phyloP scores from a whole-genome alignment of 176 grass and related monocot species.

The Ananas comosus region DNA sequence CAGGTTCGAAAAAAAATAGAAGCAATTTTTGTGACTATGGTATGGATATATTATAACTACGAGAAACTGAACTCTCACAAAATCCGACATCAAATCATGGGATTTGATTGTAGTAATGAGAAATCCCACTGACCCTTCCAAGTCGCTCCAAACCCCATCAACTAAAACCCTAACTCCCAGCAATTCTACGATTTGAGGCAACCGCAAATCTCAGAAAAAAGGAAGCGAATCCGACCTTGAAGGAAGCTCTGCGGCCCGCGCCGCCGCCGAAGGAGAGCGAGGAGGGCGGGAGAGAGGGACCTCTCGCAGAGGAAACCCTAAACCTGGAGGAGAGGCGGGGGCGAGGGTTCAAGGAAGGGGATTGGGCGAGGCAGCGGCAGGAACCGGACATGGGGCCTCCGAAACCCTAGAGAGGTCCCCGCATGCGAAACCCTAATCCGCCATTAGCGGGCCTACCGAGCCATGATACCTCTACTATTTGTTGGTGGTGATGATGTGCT shows the following conservation, averaged over 20 bases:
- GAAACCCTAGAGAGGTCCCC: background rate
- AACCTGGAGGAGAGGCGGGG: conserved; percentile 1
- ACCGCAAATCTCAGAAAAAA: too few species aligned
- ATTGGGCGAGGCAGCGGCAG: conserved; percentile 5
- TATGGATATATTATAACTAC: too few species aligned
- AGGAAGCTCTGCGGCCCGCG: background rate
- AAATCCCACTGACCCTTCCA: too few species aligned
- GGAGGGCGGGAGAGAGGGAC: background rate
- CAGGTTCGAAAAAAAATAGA: too few species aligned
- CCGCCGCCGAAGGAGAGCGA: background rate
- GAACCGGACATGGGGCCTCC: conserved; percentile 17
- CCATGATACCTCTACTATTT: background rate
- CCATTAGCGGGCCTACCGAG: background rate
- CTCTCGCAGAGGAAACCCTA: conserved; percentile 9
- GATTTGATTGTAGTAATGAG: too few species aligned
- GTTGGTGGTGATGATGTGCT: too few species aligned
- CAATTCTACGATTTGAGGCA: too few species aligned
- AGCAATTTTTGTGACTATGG: too few species aligned
- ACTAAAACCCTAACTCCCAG: too few species aligned
- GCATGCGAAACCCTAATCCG: background rate
- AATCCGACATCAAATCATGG: too few species aligned
- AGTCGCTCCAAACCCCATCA: too few species aligned
- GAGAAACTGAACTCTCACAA: too few species aligned
- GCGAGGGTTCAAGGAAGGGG: conserved; percentile 12
- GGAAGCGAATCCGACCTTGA: background rate